These are phyloP conservation scores for Lachnellula willkommii DNA, from an alignment of 2,329 filamentous ascomycete genomes.

Conservation along the genomic window DNA sequence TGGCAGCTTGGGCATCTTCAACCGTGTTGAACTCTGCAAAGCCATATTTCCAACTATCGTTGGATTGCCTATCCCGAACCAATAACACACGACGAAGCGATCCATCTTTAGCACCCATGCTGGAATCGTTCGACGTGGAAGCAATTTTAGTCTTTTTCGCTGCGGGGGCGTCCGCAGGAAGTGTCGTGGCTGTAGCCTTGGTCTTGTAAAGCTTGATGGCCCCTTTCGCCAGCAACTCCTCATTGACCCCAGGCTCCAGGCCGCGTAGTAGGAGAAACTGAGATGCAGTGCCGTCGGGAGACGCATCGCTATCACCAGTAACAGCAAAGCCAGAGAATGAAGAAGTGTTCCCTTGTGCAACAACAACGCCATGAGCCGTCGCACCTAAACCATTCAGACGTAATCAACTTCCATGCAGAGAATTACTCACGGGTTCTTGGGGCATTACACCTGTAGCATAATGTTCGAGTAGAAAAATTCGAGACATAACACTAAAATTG, in stretches of 20 bases:
- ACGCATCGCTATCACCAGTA: conserved; percentile 49
- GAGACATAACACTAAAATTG: conserved; percentile 45
- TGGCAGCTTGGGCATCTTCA: conserved; percentile 68
- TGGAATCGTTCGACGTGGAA: conserved; percentile 48
- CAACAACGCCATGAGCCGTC: conserved; percentile 29
- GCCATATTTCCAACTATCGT: conserved; percentile 74
- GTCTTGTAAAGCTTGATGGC: conserved; percentile 68
- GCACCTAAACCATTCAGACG: conserved; percentile 30
- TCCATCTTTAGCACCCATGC: conserved; percentile 60
- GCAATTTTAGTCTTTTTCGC: conserved; percentile 43
- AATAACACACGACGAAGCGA: conserved; percentile 74
- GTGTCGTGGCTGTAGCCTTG: conserved; percentile 30
- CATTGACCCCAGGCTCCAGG: conserved; percentile 63
- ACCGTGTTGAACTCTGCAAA: conserved; percentile 78
- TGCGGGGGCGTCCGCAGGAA: conserved; percentile 31
- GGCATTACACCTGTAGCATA: conserved; percentile 55
- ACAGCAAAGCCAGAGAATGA: conserved; percentile 41
- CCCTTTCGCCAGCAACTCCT: conserved; percentile 67
- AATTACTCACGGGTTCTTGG: conserved; percentile 44
- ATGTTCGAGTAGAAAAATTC: conserved; percentile 51
- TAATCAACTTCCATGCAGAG: conserved; percentile 2
- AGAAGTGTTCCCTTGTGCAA: conserved; percentile 35
- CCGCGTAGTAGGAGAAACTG: conserved; percentile 73
- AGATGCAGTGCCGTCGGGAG: conserved; percentile 47
- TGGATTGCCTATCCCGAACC: conserved; percentile 64